Evolutionary conservation across 169 alveolate species (phyloP).

Genomic region (Pseudocohnilembus persalinus): DNA sequence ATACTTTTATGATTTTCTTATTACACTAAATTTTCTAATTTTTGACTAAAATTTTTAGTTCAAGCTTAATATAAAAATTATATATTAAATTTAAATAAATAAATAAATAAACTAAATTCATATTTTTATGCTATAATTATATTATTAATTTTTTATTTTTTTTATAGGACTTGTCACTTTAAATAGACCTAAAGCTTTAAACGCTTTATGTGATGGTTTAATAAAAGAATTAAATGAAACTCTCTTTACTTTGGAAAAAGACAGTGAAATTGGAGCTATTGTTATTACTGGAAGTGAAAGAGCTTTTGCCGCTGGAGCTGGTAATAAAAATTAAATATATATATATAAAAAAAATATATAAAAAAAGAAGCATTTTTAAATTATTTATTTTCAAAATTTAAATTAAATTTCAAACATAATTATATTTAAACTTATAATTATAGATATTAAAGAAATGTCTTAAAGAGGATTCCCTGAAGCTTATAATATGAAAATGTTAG

Average conservation of each 20-base stretch:
- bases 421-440: too few relatives aligned
- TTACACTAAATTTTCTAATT: too few relatives aligned
- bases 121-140: background rate
- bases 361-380: background rate
- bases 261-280: conserved; percentile 72
- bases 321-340: background rate
- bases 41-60: too few relatives aligned
- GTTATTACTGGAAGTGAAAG: conserved; percentile 88
- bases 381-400: too few relatives aligned
- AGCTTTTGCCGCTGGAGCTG: conserved; percentile 93
- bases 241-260: conserved; percentile 60
- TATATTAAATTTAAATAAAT: too few relatives aligned
- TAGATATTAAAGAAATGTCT: conserved; percentile 85
- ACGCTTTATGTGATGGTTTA: conserved; percentile 87
- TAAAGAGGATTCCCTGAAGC: conserved; percentile 53
- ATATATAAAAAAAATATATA: too few relatives aligned
- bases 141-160: too few relatives aligned
- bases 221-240: conserved; percentile 66
- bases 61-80: too few relatives aligned
- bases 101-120: too few relatives aligned
- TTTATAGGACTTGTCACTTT: conserved; percentile 67
- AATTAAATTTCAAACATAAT: too few relatives aligned
- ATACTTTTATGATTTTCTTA: too few relatives aligned
- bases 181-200: conserved; percentile 84
- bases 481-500: conserved; percentile 45